Evolutionary conservation across 2,329 filamentous ascomycete species (phyloP), one percentile per base, ranked within the genome.

Genomic region (Pseudopithomyces chartarum): DNA sequence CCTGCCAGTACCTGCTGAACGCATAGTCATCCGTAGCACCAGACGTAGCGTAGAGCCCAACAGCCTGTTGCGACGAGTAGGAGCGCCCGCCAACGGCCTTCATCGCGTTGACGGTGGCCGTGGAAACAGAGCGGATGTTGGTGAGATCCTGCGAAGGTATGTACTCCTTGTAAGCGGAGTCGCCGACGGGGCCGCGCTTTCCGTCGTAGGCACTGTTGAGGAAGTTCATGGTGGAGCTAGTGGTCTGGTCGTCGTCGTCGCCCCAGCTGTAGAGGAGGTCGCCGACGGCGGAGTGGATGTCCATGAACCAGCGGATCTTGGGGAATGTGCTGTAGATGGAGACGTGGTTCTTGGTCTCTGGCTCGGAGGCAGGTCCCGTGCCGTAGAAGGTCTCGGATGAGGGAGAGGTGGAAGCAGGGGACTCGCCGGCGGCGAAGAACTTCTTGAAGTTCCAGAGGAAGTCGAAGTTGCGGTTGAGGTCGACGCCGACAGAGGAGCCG

Each of bases 231-330:
- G 63, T 63, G 0, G 78, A 65, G 44, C 78, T 76, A 0, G 69
- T 76, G 50, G 71, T 73, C 70, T 86, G 84, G 55, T 80, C 74
- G 45, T 81, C 77, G 60, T 86, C 84, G 59, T 83, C 81, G 20
- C 84, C 84, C 84, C 84, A 87, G 53, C 76, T 79, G 70, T 85
- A 86, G 13, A 87, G 71, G 17, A 87, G 74, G 32, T 80, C 75
- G 2, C 81, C 82, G 0, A 78, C 76, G 26, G 77, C 82, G 1
- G 83, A 85, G 76, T 87, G 85, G 43, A 87, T 76, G 60, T 87
- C 85, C 57, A 86, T 73, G 67, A 84, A 85, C 83, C 84, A 87
- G 26, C 80, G 76, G 44, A 87, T 71, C 43, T 79, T 79, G 46
- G 75, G 69, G 69, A 81, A 82, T 26, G 77, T 75, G 61, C 82